phyloP scores from a whole-genome alignment of 768 basidiomycete species.

The Pleurotus djamor region DNA sequence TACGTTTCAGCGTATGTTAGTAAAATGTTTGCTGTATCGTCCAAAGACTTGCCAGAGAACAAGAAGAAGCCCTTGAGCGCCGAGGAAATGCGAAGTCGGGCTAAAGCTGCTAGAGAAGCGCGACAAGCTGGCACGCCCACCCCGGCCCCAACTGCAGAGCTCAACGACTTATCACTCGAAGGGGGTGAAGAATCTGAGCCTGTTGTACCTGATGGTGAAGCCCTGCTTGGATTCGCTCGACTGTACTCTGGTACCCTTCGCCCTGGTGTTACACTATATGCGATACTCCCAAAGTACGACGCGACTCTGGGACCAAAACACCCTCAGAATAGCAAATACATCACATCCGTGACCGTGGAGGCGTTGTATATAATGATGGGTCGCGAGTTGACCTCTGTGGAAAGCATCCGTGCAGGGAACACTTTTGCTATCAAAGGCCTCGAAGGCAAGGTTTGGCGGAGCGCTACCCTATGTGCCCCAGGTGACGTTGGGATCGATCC shows the following conservation, averaged over 20 bases:
- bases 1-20: slow-evolving; percentile 86
- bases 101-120: slow-evolving; percentile 48
- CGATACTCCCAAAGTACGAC: slow-evolving; percentile 87
- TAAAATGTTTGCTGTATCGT: slow-evolving; percentile 96
- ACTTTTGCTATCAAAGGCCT: slow-evolving; percentile 92
- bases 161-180: slow-evolving; percentile 3
- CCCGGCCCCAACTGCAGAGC: background rate
- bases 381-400: slow-evolving; percentile 82
- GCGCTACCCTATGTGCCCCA: slow-evolving; percentile 84
- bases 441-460: slow-evolving; percentile 87
- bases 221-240: slow-evolving; percentile 89
- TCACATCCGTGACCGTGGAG: slow-evolving; percentile 61
- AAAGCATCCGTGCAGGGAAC: slow-evolving; percentile 85
- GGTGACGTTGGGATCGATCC: slow-evolving; percentile 36
- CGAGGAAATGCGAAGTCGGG: slow-evolving; percentile 76
- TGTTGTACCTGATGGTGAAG: slow-evolving; percentile 45
- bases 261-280: slow-evolving; percentile 61
- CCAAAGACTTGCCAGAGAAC: slow-evolving; percentile 81
- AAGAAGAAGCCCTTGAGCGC: slow-evolving; percentile 75
- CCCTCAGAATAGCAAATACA: slow-evolving; percentile 63
- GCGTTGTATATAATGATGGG: slow-evolving; percentile 98
- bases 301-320: slow-evolving; percentile 58
- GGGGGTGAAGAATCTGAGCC: slow-evolving; percentile 15
- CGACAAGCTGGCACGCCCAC: slow-evolving; percentile 17
- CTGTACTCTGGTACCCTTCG: slow-evolving; percentile 88